Base-by-base conservation (phyloP, 176 grass and related monocot genomes). In the Juncus inflexus region DNA sequence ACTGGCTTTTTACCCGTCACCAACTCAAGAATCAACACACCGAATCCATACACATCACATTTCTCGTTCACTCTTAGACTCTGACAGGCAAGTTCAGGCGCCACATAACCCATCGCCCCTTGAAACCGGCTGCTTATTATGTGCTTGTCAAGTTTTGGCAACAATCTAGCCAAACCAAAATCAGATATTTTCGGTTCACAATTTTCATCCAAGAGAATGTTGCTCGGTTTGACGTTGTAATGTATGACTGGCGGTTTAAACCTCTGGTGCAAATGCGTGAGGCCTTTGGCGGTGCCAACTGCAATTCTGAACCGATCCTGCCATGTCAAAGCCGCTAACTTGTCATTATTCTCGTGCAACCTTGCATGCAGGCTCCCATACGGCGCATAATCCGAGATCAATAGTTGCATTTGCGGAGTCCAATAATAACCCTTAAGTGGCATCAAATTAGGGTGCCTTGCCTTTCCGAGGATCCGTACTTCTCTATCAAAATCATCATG, bases 31-130 rank as follows among this genome's bases (percentile, higher is more conserved):
- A 90, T 74, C 55, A 91, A 66, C 55, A 99, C 88, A 6, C 94
- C 94, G 64, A 97, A 89, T 19, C 94, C 88, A 65, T 97, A 91
- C 55, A 97, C 77, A 76, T 99, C 94, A 66, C 94, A 99, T 81
- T 89, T 99, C 80, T 99, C 94, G 77, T 86, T 99, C 35, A 89
- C 81, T 0, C 85, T 63, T 13, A 92, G 74, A 81, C 94, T 99
- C 78, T 81, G 86, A 76, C 94, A 92, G 35, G 83, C 88, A 45
- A 99, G 78, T 82, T 99, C 88, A 13, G 88, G 94, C 50, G 94
- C 94, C 61, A 86, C 78, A 73, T 97, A 97, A 2, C 85, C 87
- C 65, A 75, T 72, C 3, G 70, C 69, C 3, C 87, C 74, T 12
- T 96, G 87, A 73, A 91, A 96, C 74, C 92, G 69, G 40, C 71